Base-by-base conservation (phyloP, 2,329 filamentous ascomycete species). In the Cytospora mali region DNA sequence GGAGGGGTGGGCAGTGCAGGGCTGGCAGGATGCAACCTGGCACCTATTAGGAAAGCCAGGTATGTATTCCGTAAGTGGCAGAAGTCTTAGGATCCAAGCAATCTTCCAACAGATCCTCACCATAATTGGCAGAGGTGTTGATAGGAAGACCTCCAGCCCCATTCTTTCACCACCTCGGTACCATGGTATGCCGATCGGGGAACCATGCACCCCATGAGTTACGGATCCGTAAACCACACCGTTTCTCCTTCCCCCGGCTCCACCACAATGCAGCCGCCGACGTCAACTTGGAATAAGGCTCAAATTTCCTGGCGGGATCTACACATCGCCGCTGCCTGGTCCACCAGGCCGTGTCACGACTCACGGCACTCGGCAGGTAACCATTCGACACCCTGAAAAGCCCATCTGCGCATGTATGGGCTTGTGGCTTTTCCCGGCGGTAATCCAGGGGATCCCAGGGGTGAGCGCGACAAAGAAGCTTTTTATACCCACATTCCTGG, bases 181-280 rank as follows among this genome's bases (percentile, higher is more conserved):
- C 42, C 42, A 46, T 46, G n/a, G 42, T 46, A 46, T 9, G 9
- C 18, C 14, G 21, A 3, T 39, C 35, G 42, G 21, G 42, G 23
- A 23, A 23, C 35, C 35, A 46, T 46, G 42, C 42, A 46, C 42
- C n/a, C 42, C 42, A 23, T 23, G 42, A 23, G 14, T n/a, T n/a
- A n/a, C n/a, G n/a, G n/a, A n/a, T n/a, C n/a, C n/a, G n/a, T 21
- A 23, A n/a, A 46, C 21, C n/a, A 18, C 10, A 21, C 7, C 6
- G 9, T 46, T 21, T 46, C 39, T 46, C 42, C 7, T 21, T 10
- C 16, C 42, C n/a, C 16, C 42, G 10, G 42, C 42, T 46, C 42
- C 42, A 46, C 42, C 42, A 46, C 42, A 6, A 46, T 46, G 42
- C 42, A 46, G 42, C 42, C 42, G 42, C 42, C 42, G 42, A 46